Base-by-base conservation (phyloP, 2,329 filamentous ascomycete genomes). In the Zasmidium cellare region DNA sequence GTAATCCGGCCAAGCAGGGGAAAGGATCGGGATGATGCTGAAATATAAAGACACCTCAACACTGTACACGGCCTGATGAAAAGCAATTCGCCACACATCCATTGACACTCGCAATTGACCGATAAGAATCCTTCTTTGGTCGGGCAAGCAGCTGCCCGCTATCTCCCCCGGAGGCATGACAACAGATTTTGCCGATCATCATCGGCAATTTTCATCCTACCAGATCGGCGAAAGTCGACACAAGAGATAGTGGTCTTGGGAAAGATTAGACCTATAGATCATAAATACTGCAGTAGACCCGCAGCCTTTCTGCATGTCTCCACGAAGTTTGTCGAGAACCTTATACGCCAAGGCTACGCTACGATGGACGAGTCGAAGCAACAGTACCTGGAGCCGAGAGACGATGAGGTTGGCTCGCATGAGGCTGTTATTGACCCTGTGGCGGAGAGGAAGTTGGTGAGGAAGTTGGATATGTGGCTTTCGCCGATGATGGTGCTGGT, bases 401-500 rank as follows among this genome's bases (percentile, higher is more conserved):
- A 41, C n/a, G 35, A 41, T 18, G 35, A 41, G 35, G 35, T 41
- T 14, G 35, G 35, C 16, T 41, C 35, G 16, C 31, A 44, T n/a
- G 50, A 53, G 19, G 20, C 41, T 25, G 44, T 18, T 44, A 72
- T 82, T n/a, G 80, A 82, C 58, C 73, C 75, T 1, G 71, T 65
- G 16, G 77, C 76, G 53, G 80, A 82, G 65, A 71, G 67, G 53
- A 77, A 74, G 54, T 69, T 83, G 2, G 73, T 83, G 5, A 67
- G 72, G 20, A 82, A 82, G 58, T 68, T 82, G 14, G 80, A 83
- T 54, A 46, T 77, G 3, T 74, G 74, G 2, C 77, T 83, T 51
- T 75, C 77, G 3, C 80, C 80, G 0, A 77, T 84, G 56, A 80
- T 85, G 57, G 83, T 82, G 76, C 69, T 83, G 48, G 75, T 84